Base-by-base conservation (phyloP, 805 yeast species). In the Teunomyces pallodes region DNA sequence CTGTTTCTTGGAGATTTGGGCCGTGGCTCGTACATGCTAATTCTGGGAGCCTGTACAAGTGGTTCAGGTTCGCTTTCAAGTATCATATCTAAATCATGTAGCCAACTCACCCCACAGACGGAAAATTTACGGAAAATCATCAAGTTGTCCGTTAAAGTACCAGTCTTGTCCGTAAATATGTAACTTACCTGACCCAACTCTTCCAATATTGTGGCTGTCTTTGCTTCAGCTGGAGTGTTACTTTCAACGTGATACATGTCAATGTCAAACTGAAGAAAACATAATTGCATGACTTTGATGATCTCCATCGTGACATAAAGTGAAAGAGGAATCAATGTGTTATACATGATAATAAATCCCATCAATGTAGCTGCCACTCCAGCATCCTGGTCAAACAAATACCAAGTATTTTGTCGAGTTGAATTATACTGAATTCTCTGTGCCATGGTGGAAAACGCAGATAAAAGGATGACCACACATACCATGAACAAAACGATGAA, bases 271-370 rank as follows among this genome's bases (percentile, higher is more conserved):
- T 90, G 95, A 59, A 94, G 73, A 48, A 90, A 74, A 36, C 84
- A 66, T 65, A 90, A 78, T 65, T 94, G 99, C 71, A 87, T 82
- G 6, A 87, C 87, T 62, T 94, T 94, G 61, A 91, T 90, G 51
- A 94, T 86, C 64, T 95, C 99, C 90, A 92, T 88, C 0, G 98
- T 90, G 16, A 94, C 98, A 62, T 94, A 95, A 27, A 94, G 77
- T 0, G 98, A 92, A 29, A 94, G 73, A 0, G 99, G 99, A 61
- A 94, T 94, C 71, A 94, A 79, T 0, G 99, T 94, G 64, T 94
- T 94, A 72, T 86, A 92, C 98, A 94, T 92, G 73, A 94, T 92
- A 53, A 94, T 86, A 66, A 87, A 95, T 2, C 98, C 90, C 96
- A 94, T 91, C 43, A 94, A 76, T 0, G 96, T 88, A 1, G 96